A percentile compares a stretch with the other conserved stretches of the same genome.
These are phyloP conservation scores for Eutypa lata DNA, from an alignment of 2,329 filamentous ascomycete genomes.

Conservation along the genomic window DNA sequence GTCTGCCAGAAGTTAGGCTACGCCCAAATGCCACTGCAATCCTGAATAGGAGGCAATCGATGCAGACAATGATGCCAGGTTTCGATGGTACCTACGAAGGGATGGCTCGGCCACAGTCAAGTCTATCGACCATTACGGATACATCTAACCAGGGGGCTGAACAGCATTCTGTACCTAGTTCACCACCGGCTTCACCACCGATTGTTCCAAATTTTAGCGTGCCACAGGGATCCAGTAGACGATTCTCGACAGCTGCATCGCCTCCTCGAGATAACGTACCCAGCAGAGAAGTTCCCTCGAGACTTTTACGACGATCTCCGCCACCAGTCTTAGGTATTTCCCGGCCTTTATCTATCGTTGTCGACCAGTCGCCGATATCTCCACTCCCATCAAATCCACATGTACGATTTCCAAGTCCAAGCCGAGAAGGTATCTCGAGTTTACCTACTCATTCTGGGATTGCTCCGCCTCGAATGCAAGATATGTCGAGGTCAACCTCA, in stretches of 20 bases:
- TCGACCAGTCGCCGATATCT: slow-evolving; percentile 46
- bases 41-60: slow-evolving; percentile 47
- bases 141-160: slow-evolving; percentile 20
- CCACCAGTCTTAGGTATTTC: slow-evolving; percentile 47
- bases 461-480: neutral
- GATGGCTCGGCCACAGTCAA: slow-evolving; percentile 24
- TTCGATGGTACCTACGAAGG: slow-evolving; percentile 35
- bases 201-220: slow-evolving; percentile 53
- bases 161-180: slow-evolving; percentile 14
- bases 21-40: slow-evolving; percentile 54
- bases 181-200: slow-evolving; percentile 19
- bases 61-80: slow-evolving; percentile 44
- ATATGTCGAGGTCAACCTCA: neutral
- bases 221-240: slow-evolving; percentile 42
- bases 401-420: slow-evolving; percentile 1
- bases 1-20: slow-evolving; percentile 34
- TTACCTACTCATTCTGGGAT: neutral
- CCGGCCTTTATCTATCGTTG: slow-evolving; percentile 51
- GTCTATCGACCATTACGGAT: slow-evolving; percentile 5
- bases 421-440: neutral
- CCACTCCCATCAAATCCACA: slow-evolving; percentile 17
- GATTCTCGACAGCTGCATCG: slow-evolving; percentile 40
- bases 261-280: slow-evolving; percentile 9
- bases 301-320: slow-evolving; percentile 33
- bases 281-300: slow-evolving; percentile 22